These are phyloP conservation scores for Triticum urartu DNA, from an alignment of 176 grass and related monocot species.

Conservation along the genomic window DNA sequence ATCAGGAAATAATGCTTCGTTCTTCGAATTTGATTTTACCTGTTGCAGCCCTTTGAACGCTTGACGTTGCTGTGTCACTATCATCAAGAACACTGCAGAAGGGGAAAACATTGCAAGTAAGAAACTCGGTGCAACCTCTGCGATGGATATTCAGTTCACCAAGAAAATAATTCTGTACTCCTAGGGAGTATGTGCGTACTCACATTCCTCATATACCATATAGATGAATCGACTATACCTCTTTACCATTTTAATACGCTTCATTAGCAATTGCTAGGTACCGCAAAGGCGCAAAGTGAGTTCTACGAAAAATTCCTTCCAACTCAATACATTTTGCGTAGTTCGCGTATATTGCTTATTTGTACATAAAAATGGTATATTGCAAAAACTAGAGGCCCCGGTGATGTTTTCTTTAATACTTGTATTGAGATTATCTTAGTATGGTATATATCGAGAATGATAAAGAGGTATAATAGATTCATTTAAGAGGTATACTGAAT, in stretches of 20 bases:
- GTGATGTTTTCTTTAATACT: no score
- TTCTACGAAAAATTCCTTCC: no score
- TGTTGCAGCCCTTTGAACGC: background rate
- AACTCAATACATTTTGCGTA: no score
- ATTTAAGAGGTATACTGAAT: no score
- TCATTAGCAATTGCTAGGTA: background rate
- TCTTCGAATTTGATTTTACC: constrained; percentile 25
- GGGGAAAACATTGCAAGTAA: background rate
- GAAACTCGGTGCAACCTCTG: background rate
- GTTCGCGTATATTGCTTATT: no score
- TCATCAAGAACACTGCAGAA: constrained; percentile 76
- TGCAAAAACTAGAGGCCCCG: no score
- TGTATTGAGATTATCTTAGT: no score
- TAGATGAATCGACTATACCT: background rate
- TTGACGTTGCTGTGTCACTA: constrained; percentile 28
- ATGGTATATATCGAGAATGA: no score
- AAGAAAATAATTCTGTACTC: background rate
- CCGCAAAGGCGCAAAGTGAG: no score
- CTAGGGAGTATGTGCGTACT: no score
- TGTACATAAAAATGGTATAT: no score
- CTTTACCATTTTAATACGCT: background rate
- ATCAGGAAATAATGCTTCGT: background rate
- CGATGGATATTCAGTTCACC: constrained; percentile 9
- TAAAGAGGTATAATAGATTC: no score
- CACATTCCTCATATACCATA: background rate